Evolutionary conservation across 352 stramenopile genomes (phyloP).

Genomic region (Pythium scleroteichum): DNA sequence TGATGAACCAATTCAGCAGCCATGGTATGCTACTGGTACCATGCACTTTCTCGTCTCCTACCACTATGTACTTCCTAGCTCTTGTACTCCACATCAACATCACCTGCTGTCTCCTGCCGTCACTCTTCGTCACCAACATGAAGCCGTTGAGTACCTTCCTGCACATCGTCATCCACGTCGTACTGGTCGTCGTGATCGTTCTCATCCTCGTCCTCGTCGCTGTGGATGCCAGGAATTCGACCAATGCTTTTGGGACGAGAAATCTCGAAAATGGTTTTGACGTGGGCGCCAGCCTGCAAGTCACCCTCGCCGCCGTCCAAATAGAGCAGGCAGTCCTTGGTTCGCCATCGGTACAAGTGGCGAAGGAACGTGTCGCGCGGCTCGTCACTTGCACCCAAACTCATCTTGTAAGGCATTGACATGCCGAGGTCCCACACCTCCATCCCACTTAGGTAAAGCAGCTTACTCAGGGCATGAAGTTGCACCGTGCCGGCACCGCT

Average conservation of each 20-base stretch:
- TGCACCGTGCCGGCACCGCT: slow-evolving; percentile 85
- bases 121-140: slow-evolving; percentile 16
- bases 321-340: slow-evolving; percentile 49
- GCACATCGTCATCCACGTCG: slow-evolving; percentile 16
- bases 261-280: slow-evolving; percentile 63
- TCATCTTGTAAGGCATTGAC: slow-evolving; percentile 89
- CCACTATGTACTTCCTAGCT: neutral
- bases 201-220: slow-evolving; percentile 19
- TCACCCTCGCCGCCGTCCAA: slow-evolving; percentile 48
- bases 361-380: slow-evolving; percentile 73
- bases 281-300: slow-evolving; percentile 37
- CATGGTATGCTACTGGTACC: neutral
- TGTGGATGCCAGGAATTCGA: slow-evolving; percentile 26
- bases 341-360: slow-evolving; percentile 63
- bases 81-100: neutral
- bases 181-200: neutral
- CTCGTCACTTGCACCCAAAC: slow-evolving; percentile 70
- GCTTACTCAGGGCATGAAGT: slow-evolving; percentile 72
- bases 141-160: slow-evolving; percentile 21
- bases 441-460: slow-evolving; percentile 74
- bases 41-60: neutral
- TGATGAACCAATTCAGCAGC: too few species aligned
- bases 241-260: slow-evolving; percentile 32
- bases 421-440: slow-evolving; percentile 89
- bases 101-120: slow-evolving; percentile 3